Conservation (phyloP, 345 rosid genomes). For the Murraya koenigii region DNA sequence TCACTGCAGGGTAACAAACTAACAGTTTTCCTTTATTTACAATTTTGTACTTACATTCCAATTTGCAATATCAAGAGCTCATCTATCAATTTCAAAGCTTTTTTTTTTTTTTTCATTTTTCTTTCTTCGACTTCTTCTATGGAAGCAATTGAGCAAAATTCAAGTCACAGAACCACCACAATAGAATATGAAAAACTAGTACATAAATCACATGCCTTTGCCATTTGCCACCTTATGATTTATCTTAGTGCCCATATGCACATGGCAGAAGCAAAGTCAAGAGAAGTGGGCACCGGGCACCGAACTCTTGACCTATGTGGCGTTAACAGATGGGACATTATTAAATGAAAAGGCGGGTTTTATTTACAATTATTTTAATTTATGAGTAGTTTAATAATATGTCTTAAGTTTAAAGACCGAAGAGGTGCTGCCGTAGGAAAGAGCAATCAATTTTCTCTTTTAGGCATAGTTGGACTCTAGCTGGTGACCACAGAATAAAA, state of each 20-base stretch:
- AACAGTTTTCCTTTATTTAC: no score
- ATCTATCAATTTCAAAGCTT: no score
- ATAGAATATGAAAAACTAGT: background rate
- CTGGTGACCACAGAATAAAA: background rate
- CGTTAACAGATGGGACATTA: background rate
- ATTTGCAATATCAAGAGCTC: no score
- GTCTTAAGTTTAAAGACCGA: background rate
- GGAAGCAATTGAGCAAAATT: background rate
- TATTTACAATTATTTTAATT: no score
- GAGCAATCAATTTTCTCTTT: background rate
- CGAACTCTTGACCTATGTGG: background rate
- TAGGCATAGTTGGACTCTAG: background rate
- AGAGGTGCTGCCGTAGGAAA: background rate
- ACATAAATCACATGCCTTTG: background rate
- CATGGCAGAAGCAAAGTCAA: constrained; percentile 4
- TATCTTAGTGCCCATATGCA: background rate
- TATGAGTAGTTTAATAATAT: no score
- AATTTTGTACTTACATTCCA: no score
- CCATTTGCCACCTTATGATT: background rate
- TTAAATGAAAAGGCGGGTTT: no score
- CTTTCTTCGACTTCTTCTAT: no score
- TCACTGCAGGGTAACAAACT: background rate
- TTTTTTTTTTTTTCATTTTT: no score
- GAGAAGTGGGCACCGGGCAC: background rate
- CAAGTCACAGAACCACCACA: background rate